Evolutionary conservation across 805 yeast species (phyloP).

Genomic region (Suhomyces xylopsoci): DNA sequence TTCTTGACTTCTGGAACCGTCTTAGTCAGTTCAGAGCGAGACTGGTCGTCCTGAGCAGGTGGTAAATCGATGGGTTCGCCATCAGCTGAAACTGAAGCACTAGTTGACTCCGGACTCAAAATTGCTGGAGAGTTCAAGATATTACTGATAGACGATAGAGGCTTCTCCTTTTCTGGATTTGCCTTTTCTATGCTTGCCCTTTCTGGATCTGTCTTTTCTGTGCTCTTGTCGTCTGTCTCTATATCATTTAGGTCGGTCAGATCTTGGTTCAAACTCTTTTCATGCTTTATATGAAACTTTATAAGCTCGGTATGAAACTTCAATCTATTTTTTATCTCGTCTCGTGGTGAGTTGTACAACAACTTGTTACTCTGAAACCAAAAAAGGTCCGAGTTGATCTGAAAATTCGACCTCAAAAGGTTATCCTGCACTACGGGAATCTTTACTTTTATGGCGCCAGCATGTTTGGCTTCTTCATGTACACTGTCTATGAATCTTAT

Average conservation of each 20-base stretch:
- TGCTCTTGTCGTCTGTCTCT: neutral
- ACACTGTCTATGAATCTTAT: slow-evolving; percentile 58
- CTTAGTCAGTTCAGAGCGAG: neutral
- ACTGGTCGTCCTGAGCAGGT: neutral
- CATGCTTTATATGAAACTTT: slow-evolving; percentile 31
- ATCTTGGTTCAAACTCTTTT: neutral
- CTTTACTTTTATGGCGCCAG: slow-evolving; percentile 74
- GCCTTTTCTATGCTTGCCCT: neutral
- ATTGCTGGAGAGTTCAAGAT: neutral
- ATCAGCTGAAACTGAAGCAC: neutral
- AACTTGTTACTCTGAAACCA: slow-evolving; percentile 54
- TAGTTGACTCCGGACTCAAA: neutral
- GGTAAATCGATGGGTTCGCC: no score
- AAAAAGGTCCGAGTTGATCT: slow-evolving; percentile 44
- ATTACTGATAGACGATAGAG: neutral
- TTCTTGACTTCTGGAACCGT: neutral
- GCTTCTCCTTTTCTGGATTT: neutral
- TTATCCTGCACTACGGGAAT: slow-evolving; percentile 46
- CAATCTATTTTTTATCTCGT: slow-evolving; percentile 43
- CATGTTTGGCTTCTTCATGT: slow-evolving; percentile 48
- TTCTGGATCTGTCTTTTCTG: neutral
- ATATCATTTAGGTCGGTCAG: neutral
- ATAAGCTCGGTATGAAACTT: slow-evolving; percentile 48
- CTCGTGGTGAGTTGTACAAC: slow-evolving; percentile 40
- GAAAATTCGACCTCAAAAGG: slow-evolving; percentile 19